Percentiles rank a stretch among this genome's conserved stretches.
These are phyloP conservation scores for Tympanopsis confertula DNA, from an alignment of 2,329 filamentous ascomycete species.

Conservation along the genomic window DNA sequence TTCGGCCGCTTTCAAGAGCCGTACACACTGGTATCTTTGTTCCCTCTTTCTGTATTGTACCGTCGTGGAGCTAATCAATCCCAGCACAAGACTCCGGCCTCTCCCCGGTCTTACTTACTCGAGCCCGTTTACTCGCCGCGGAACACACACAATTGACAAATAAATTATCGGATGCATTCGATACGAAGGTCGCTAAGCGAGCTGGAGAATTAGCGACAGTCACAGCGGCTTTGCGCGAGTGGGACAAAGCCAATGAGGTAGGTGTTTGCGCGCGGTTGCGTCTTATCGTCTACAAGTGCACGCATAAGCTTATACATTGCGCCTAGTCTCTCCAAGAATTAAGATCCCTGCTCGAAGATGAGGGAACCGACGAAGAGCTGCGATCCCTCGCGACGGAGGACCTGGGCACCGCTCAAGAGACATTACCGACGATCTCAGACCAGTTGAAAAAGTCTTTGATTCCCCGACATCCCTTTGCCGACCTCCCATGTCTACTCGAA, in stretches of 20 bases:
- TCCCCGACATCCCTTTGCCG: constrained; percentile 53
- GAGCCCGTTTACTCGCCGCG: constrained; percentile 11
- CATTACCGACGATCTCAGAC: constrained; percentile 34
- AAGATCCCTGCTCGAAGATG: background rate
- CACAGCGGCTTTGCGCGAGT: constrained; percentile 11
- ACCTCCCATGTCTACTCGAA: constrained; percentile 53
- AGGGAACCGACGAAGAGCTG: background rate
- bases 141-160: constrained; percentile 11
- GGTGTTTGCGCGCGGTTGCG: no score
- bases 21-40: no score
- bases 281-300: background rate
- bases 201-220: constrained; percentile 12
- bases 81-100: background rate
- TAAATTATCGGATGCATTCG: constrained; percentile 11
- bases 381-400: constrained; percentile 19
- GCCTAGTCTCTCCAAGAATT: background rate
- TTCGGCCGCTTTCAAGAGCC: no score
- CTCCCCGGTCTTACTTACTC: constrained; percentile 9
- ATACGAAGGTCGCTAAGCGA: constrained; percentile 11
- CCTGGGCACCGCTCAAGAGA: constrained; percentile 32
- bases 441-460: constrained; percentile 46
- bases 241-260: constrained; percentile 11
- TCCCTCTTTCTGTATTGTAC: no score
- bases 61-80: no score
- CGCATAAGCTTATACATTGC: no score